These are phyloP conservation scores for Stephanocyclus meneghinianus DNA, from an alignment of 352 stramenopile species.

Conservation along the genomic window DNA sequence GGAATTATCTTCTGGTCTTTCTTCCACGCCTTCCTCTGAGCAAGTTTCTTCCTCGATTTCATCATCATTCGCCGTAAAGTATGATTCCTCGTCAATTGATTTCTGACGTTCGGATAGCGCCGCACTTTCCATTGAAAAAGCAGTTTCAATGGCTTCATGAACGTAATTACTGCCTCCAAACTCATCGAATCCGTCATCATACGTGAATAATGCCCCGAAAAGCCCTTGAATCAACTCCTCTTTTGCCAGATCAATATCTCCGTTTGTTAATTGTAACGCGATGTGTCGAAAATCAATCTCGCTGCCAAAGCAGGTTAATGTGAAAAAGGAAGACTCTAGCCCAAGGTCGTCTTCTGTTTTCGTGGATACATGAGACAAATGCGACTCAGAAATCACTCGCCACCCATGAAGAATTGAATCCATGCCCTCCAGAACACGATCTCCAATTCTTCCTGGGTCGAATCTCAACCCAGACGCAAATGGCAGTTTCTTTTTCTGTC, in stretches of 20 bases:
- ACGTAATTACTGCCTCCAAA: background rate
- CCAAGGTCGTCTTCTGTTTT: background rate
- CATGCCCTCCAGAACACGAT: constrained; percentile 28
- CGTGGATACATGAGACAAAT: constrained; percentile 25
- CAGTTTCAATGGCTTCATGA: background rate
- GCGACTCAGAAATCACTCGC: constrained; percentile 49
- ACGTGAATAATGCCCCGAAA: constrained; percentile 33
- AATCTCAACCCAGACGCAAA: constrained; percentile 18
- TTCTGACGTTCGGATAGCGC: background rate
- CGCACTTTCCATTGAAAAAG: background rate
- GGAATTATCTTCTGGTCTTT: background rate
- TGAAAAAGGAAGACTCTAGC: constrained; percentile 17
- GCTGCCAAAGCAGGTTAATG: constrained; percentile 5
- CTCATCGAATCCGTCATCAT: background rate
- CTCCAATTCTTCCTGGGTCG: constrained; percentile 7
- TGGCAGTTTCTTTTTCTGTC: background rate
- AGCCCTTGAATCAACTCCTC: constrained; percentile 43
- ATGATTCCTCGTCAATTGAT: constrained; percentile 13
- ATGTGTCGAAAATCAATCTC: constrained; percentile 50
- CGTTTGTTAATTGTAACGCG: constrained; percentile 56
- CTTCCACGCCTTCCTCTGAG: background rate
- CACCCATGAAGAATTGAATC: constrained; percentile 52
- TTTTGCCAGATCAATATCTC: constrained; percentile 38
- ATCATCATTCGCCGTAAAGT: constrained; percentile 11
- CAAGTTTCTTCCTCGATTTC: constrained; percentile 1